phyloP scores from a whole-genome alignment of 768 basidiomycete genomes.

The Amanita pseudoporphyria region DNA sequence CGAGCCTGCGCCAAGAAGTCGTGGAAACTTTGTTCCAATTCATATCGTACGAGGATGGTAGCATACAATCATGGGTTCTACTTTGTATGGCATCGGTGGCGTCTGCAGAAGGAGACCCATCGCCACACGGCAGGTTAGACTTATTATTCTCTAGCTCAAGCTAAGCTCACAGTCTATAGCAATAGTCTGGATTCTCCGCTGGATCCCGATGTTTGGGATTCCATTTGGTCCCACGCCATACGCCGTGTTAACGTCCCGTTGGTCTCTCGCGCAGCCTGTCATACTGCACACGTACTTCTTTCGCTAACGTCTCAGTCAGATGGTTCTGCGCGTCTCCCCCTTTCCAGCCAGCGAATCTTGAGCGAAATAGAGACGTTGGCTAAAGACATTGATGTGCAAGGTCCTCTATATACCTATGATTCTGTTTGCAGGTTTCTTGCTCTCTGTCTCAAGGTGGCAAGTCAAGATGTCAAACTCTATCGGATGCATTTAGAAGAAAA shows the following conservation, averaged over 20 bases:
- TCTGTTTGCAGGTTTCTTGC: constrained; percentile 81
- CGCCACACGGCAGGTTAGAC: constrained; percentile 3
- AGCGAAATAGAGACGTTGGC: constrained; percentile 70
- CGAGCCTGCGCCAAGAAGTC: constrained; percentile 46
- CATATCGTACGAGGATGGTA: constrained; percentile 52
- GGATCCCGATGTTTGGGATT: constrained; percentile 52
- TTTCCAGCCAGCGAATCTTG: constrained; percentile 50
- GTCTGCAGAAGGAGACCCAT: constrained; percentile 28
- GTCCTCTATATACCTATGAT: constrained; percentile 79
- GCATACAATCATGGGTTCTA: constrained; percentile 79
- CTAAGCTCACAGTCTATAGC: constrained; percentile 4
- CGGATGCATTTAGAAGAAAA: constrained; percentile 84
- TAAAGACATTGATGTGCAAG: constrained; percentile 84
- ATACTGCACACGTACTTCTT: constrained; percentile 46
- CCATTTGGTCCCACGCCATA: constrained; percentile 75
- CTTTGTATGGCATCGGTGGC: constrained; percentile 71
- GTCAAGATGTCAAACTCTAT: constrained; percentile 75
- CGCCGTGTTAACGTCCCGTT: constrained; percentile 60
- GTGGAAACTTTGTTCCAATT: constrained; percentile 46
- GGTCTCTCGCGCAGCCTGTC: constrained; percentile 75
- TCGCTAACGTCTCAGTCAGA: constrained; percentile 20
- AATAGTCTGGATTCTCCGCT: background rate
- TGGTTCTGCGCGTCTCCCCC: constrained; percentile 18
- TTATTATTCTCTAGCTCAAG: background rate
- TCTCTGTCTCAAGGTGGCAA: constrained; percentile 58